A percentile compares a stretch with the other conserved stretches of the same genome.
These are phyloP conservation scores for Chaetomium tenue DNA, from an alignment of 495 filamentous ascomycete genomes.

Conservation along the genomic window DNA sequence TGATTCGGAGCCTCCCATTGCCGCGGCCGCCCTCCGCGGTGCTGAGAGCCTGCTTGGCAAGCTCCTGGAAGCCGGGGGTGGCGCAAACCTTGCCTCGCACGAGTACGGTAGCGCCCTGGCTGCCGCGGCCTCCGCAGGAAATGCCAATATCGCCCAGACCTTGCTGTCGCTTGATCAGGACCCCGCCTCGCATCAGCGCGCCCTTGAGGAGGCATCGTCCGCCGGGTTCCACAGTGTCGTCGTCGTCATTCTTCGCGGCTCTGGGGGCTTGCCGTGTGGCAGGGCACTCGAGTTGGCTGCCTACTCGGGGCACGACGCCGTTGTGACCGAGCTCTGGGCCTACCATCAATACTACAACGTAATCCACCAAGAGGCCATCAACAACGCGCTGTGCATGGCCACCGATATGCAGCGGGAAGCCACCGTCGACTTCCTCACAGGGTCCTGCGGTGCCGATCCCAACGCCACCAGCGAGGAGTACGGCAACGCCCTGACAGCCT, in stretches of 20 bases:
- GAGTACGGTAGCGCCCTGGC: constrained; percentile 1
- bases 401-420: constrained; percentile 3
- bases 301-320: not conserved
- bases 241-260: not conserved
- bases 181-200: constrained; percentile 5
- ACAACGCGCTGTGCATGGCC: not conserved
- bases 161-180: not conserved
- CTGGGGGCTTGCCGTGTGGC: not conserved
- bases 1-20: not conserved
- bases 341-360: constrained; percentile 6
- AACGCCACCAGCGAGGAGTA: not conserved
- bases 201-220: not conserved
- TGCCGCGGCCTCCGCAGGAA: not conserved
- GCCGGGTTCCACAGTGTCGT: not conserved
- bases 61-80: not conserved
- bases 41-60: not conserved
- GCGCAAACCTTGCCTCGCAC: constrained; percentile 1
- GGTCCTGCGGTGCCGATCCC: not conserved
- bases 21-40: constrained; percentile 4
- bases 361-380: not conserved
- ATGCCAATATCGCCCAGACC: not conserved
- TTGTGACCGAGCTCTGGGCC: not conserved
- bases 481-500: constrained; percentile 4
- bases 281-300: not conserved
- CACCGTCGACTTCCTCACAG: not conserved